These are phyloP conservation scores for Amylostereum areolatum DNA, from an alignment of 1,284 basidiomycete genomes.

Conservation along the genomic window DNA sequence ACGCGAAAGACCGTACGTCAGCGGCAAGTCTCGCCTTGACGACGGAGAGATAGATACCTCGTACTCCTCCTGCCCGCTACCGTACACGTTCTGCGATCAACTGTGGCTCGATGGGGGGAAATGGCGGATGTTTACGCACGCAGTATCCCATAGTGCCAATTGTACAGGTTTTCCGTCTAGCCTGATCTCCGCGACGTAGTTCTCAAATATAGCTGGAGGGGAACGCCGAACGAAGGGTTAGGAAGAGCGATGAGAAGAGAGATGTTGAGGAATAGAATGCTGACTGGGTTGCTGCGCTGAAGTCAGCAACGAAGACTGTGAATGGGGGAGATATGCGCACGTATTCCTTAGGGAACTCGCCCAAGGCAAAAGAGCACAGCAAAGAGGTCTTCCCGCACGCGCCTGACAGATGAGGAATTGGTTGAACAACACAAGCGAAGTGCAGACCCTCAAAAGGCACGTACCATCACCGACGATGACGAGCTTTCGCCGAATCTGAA, in stretches of 20 bases:
- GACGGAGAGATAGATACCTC: slow-evolving; percentile 47
- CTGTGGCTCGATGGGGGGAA: too few relatives aligned
- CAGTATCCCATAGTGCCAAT: slow-evolving; percentile 95
- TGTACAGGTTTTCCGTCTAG: slow-evolving; percentile 97
- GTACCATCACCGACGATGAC: slow-evolving; percentile 92
- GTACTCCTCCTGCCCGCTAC: slow-evolving; percentile 89
- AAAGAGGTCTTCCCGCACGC: slow-evolving; percentile 84
- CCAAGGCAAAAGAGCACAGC: slow-evolving; percentile 87
- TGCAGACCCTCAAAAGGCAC: slow-evolving; percentile 25
- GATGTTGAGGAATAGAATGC: slow-evolving; percentile 9
- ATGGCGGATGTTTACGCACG: slow-evolving; percentile 62
- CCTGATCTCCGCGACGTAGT: slow-evolving; percentile 97
- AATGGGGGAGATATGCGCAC: slow-evolving; percentile 32
- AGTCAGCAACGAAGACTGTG: slow-evolving; percentile 9
- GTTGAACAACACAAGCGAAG: slow-evolving; percentile 9
- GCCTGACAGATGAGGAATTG: slow-evolving; percentile 38
- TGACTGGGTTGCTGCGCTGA: slow-evolving; percentile 26
- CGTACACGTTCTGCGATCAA: too few relatives aligned
- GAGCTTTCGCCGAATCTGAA: slow-evolving; percentile 79
- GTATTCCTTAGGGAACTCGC: slow-evolving; percentile 97
- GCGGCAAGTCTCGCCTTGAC: background rate
- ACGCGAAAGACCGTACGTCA: slow-evolving; percentile 2
- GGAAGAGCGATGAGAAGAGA: background rate
- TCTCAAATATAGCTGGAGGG: slow-evolving; percentile 85
- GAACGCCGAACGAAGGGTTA: slow-evolving; percentile 6